Conservation (phyloP, 495 filamentous ascomycete species). For the Cercophora samala region DNA sequence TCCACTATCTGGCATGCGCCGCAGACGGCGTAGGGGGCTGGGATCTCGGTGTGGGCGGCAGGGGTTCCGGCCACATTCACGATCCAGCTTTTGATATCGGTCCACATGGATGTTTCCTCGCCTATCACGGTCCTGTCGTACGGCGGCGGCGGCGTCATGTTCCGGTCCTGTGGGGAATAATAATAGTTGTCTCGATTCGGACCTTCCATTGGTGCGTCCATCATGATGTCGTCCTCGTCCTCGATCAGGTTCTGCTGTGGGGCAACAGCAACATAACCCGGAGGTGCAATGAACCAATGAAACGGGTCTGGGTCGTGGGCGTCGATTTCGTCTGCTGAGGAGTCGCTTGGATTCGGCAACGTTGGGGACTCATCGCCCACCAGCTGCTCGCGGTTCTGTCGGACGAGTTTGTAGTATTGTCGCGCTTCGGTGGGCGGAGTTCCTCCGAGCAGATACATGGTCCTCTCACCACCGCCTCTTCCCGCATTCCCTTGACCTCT, state of each 20-base stretch:
- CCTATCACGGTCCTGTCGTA: background rate
- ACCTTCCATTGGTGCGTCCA: background rate
- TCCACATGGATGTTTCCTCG: background rate
- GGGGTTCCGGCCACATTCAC: background rate
- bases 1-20: background rate
- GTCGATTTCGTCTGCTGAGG: background rate
- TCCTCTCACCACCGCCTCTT: background rate
- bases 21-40: background rate
- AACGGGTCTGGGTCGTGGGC: background rate
- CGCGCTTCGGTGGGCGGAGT: background rate
- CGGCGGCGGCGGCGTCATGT: no score
- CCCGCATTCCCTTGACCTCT: no score
- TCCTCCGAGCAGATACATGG: background rate
- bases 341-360: background rate
- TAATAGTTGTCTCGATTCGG: background rate
- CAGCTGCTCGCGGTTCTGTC: background rate
- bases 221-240: background rate
- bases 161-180: background rate
- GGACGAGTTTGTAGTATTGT: background rate
- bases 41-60: background rate
- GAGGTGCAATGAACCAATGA: background rate
- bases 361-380: background rate
- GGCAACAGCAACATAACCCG: background rate
- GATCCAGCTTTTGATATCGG: background rate
- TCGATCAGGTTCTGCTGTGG: background rate